Percentiles rank a stretch among this genome's conserved stretches.
Conservation (phyloP, 2,329 filamentous ascomycete genomes). For the Aspergillus fijiensis region DNA sequence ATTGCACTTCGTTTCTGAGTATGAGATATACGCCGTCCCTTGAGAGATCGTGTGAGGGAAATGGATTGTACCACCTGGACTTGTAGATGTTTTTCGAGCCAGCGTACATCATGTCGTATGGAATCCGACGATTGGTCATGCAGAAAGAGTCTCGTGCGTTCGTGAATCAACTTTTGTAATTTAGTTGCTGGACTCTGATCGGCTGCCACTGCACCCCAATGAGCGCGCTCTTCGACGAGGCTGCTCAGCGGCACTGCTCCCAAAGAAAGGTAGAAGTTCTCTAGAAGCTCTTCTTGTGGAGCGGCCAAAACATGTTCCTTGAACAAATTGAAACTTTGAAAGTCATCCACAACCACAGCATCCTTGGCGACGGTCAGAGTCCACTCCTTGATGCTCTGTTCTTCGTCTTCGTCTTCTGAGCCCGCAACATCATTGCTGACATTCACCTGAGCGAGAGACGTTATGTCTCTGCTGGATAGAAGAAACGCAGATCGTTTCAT, state of each 20-base stretch:
- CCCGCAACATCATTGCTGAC: slow-evolving; percentile 16
- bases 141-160: slow-evolving; percentile 85
- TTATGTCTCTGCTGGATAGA: slow-evolving; percentile 76
- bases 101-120: slow-evolving; percentile 84
- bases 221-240: slow-evolving; percentile 74
- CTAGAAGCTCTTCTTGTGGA: slow-evolving; percentile 83
- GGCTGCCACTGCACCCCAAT: slow-evolving; percentile 64
- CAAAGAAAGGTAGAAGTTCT: slow-evolving; percentile 79
- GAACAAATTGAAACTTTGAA: slow-evolving; percentile 84
- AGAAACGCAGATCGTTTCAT: slow-evolving; percentile 77
- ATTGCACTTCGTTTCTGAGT: slow-evolving; percentile 75
- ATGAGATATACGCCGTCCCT: slow-evolving; percentile 67
- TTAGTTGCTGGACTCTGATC: slow-evolving; percentile 69
- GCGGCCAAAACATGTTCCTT: slow-evolving; percentile 80
- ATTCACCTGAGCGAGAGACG: slow-evolving; percentile 27
- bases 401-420: slow-evolving; percentile 56
- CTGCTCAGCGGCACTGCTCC: slow-evolving; percentile 74
- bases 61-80: slow-evolving; percentile 79
- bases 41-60: slow-evolving; percentile 72
- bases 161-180: slow-evolving; percentile 77
- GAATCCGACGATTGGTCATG: slow-evolving; percentile 75
- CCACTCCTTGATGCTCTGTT: slow-evolving; percentile 70
- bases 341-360: slow-evolving; percentile 82
- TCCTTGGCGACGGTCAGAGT: slow-evolving; percentile 70
- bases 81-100: slow-evolving; percentile 81